These are phyloP conservation scores for Candida succiphila DNA, from an alignment of 805 yeast species.

Conservation along the genomic window DNA sequence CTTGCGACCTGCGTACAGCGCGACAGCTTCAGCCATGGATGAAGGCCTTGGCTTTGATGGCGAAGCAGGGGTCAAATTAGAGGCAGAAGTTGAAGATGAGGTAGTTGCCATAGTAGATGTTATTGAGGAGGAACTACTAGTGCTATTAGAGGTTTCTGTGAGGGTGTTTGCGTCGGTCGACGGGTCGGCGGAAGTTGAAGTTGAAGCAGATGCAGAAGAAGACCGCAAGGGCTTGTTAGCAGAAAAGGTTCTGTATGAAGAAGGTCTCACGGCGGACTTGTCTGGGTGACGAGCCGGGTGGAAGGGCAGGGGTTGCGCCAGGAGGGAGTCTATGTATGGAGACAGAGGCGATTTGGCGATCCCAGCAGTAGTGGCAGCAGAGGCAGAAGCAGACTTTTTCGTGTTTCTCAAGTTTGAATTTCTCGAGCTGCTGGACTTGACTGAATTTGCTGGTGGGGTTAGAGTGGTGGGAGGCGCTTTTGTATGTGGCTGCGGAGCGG, in stretches of 20 bases:
- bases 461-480: too few species aligned
- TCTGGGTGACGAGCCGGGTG: conserved; percentile 51
- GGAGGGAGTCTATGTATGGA: conserved; percentile 55
- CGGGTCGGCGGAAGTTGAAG: neutral
- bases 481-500: too few species aligned
- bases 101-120: conserved; percentile 2
- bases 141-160: neutral
- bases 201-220: neutral
- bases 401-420: too few species aligned
- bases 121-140: neutral
- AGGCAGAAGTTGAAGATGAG: too few species aligned
- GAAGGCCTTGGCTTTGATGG: conserved; percentile 25
- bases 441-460: too few species aligned
- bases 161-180: too few species aligned
- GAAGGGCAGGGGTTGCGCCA: conserved; percentile 54
- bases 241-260: conserved; percentile 35
- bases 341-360: conserved; percentile 12
- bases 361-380: neutral
- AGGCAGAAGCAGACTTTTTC: too few species aligned
- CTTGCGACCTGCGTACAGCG: conserved; percentile 45
- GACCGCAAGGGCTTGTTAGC: conserved; percentile 3
- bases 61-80: too few species aligned
- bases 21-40: conserved; percentile 51
- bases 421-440: too few species aligned
- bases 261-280: conserved; percentile 32